Conservation (phyloP, 306 rosid species). For the Citrullus mucosospermus region DNA sequence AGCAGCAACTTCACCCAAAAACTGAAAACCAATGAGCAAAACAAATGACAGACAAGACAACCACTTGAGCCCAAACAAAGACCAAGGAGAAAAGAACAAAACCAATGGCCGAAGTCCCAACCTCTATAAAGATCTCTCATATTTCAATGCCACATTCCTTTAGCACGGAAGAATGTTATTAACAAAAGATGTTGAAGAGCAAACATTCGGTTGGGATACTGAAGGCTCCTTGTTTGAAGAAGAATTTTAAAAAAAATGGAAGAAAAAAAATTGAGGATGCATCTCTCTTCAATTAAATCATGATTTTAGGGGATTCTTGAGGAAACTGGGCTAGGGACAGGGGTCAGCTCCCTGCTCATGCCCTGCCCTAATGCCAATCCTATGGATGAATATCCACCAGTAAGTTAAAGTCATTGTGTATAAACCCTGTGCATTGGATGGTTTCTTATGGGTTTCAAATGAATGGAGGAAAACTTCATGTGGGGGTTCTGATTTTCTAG, state of each 20-base stretch:
- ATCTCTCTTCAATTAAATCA: neutral
- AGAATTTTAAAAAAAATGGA: neutral
- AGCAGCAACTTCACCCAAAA: neutral
- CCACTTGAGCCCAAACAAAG: neutral
- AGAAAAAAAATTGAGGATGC: neutral
- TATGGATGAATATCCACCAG: neutral
- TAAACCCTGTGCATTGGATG: neutral
- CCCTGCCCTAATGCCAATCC: neutral
- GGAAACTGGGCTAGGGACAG: neutral
- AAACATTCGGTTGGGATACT: neutral
- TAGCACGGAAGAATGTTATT: neutral
- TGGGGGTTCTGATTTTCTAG: neutral
- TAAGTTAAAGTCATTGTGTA: neutral
- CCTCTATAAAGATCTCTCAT: neutral
- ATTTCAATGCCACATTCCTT: neutral
- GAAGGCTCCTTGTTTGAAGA: neutral
- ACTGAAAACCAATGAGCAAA: neutral
- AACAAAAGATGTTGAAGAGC: neutral
- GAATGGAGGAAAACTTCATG: neutral
- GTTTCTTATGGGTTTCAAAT: neutral
- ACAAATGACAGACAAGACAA: neutral
- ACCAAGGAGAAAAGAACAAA: neutral
- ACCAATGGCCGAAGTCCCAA: neutral
- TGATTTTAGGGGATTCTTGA: neutral
- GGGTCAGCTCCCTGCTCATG: neutral